Percentiles rank a stretch among this genome's conserved stretches.
Conservation (phyloP, 192 early-diverging fungal genomes). For the Backusella psychrophila region DNA sequence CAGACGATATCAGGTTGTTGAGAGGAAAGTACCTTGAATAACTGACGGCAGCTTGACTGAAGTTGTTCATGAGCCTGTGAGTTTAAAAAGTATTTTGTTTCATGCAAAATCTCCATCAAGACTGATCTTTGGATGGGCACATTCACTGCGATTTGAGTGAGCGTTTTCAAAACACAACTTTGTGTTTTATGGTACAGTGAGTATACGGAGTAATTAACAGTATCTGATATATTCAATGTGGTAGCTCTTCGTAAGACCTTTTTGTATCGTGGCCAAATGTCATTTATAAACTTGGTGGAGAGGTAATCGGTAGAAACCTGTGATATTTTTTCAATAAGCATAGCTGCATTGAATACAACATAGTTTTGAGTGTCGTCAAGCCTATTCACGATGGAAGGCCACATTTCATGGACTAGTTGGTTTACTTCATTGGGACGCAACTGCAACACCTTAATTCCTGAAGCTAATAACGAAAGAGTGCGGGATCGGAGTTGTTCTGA, state of each 20-base stretch:
- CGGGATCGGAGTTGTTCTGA: slow-evolving; percentile 43
- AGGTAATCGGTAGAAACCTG: slow-evolving; percentile 45
- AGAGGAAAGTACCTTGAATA: neutral
- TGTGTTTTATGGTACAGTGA: slow-evolving; percentile 27
- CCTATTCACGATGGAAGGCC: slow-evolving; percentile 46
- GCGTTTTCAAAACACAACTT: slow-evolving; percentile 20
- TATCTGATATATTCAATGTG: neutral
- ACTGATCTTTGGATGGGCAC: slow-evolving; percentile 16
- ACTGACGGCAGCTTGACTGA: neutral
- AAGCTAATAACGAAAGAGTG: slow-evolving; percentile 38
- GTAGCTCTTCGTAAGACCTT: slow-evolving; percentile 13
- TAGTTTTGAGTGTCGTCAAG: slow-evolving; percentile 35
- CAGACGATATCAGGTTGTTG: slow-evolving; percentile 28
- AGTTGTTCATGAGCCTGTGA: slow-evolving; percentile 14
- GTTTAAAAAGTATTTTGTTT: slow-evolving; percentile 14
- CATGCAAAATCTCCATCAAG: slow-evolving; percentile 11
- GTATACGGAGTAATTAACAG: slow-evolving; percentile 25
- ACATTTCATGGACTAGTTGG: slow-evolving; percentile 45
- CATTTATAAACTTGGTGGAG: slow-evolving; percentile 34
- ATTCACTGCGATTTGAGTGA: slow-evolving; percentile 14
- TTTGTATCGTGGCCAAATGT: slow-evolving; percentile 48
- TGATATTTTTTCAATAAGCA: slow-evolving; percentile 37
- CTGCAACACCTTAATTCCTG: slow-evolving; percentile 37
- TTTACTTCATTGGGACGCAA: slow-evolving; percentile 40
- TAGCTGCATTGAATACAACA: slow-evolving; percentile 34